Conservation (phyloP, 441 rosid species). For the Gossypium schwendimanii region DNA sequence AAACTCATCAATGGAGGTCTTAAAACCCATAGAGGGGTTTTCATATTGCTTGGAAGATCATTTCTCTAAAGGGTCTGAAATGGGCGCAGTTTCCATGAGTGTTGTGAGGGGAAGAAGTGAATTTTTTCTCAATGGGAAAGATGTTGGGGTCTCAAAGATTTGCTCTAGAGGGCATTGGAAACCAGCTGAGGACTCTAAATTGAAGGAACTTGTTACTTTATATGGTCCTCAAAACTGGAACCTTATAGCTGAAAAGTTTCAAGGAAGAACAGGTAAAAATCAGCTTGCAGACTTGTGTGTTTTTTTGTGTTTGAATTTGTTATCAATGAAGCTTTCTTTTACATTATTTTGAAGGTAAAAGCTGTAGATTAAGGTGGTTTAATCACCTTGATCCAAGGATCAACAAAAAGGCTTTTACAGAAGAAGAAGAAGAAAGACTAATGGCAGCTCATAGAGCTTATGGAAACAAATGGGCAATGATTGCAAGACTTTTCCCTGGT, state of each 20-base stretch:
- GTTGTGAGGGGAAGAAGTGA: slow-evolving; percentile 2
- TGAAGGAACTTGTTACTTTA: slow-evolving; percentile 64
- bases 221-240: slow-evolving; percentile 88
- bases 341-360: slow-evolving; percentile 35
- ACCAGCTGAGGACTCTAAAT: slow-evolving; percentile 65
- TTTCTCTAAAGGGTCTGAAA: slow-evolving; percentile 4
- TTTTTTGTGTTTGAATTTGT: not conserved
- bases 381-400: slow-evolving; percentile 57
- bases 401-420: slow-evolving; percentile 40
- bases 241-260: slow-evolving; percentile 59
- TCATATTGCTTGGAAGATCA: not conserved
- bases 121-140: slow-evolving; percentile 13
- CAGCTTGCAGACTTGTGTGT: not conserved
- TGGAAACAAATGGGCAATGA: slow-evolving; percentile 71
- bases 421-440: slow-evolving; percentile 55
- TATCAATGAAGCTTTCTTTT: not conserved
- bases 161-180: slow-evolving; percentile 80
- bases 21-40: slow-evolving; percentile 17
- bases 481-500: slow-evolving; percentile 55
- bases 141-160: slow-evolving; percentile 26
- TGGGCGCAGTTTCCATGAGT: slow-evolving; percentile 9
- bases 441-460: slow-evolving; percentile 53
- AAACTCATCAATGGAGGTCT: slow-evolving; percentile 25
- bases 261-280: slow-evolving; percentile 70
- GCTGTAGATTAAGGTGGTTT: slow-evolving; percentile 68